phyloP scores from a whole-genome alignment of 2,329 filamentous ascomycete genomes.

The Exophiala sp. region DNA sequence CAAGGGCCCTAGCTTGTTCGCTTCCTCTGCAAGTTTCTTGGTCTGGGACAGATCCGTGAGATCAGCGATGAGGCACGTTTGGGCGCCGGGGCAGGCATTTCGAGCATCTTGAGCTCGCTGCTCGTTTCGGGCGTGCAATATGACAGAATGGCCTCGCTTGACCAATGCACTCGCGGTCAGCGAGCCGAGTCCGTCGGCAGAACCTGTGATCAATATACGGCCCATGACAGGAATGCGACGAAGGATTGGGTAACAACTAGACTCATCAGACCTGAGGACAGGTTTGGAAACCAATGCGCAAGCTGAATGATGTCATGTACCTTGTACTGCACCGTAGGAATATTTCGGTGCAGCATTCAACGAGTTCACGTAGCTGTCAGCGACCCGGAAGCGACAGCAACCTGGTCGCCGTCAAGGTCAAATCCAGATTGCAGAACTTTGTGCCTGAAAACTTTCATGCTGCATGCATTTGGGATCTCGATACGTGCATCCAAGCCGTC shows the following conservation, averaged over 20 bases:
- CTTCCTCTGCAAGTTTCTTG: constrained; percentile 47
- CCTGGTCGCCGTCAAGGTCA: no score
- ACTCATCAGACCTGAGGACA: no score
- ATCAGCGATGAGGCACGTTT: constrained; percentile 49
- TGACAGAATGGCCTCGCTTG: constrained; percentile 50
- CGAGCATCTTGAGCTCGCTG: constrained; percentile 48
- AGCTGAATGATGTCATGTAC: no score
- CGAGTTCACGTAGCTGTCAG: no score
- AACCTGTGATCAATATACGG: constrained; percentile 52
- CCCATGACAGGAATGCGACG: constrained; percentile 33
- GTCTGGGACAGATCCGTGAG: constrained; percentile 48
- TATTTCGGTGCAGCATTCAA: no score
- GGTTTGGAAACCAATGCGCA: no score
- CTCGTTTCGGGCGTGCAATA: constrained; percentile 53
- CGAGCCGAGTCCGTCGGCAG: constrained; percentile 52
- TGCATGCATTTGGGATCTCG: no score
- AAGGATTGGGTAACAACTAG: neutral
- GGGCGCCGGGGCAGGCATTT: constrained; percentile 46
- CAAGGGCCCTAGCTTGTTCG: constrained; percentile 47
- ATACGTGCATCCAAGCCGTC: no score
- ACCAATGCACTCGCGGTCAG: constrained; percentile 47
- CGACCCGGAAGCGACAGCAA: no score
- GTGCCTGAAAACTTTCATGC: no score
- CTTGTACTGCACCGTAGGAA: no score
- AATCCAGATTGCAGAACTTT: no score